phyloP scores from a whole-genome alignment of 305 asterid genomes.

The Fraxinus albicans region DNA sequence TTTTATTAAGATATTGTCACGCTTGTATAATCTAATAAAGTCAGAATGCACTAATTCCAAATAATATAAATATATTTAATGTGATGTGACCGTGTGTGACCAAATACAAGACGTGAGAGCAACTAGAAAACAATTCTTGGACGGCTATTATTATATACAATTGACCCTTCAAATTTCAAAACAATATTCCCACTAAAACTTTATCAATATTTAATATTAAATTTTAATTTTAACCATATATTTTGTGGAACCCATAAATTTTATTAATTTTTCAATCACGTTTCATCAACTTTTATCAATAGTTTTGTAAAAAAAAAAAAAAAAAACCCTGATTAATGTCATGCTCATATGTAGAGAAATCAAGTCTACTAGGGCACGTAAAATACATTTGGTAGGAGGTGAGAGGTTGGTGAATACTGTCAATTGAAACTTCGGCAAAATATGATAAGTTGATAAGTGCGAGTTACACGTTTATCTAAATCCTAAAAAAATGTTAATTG shows the following conservation, averaged over 20 bases:
- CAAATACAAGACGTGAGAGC: not conserved
- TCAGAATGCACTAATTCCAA: not conserved
- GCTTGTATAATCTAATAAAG: not conserved
- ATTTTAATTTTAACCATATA: too few species aligned
- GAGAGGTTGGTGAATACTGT: too few species aligned
- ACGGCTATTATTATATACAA: not conserved
- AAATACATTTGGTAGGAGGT: too few species aligned
- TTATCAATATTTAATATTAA: too few species aligned
- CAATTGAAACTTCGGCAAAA: too few species aligned
- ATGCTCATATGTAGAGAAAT: not conserved
- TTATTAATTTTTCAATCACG: not conserved
- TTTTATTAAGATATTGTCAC: not conserved
- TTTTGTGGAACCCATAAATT: not conserved
- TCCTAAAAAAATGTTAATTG: too few species aligned
- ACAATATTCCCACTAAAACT: too few species aligned
- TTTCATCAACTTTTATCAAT: too few species aligned
- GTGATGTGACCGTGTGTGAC: not conserved
- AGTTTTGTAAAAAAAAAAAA: not conserved
- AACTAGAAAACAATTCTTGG: not conserved
- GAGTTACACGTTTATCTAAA: too few species aligned
- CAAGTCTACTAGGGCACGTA: not conserved
- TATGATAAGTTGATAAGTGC: too few species aligned
- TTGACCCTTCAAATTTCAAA: not conserved
- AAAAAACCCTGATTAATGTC: not conserved
- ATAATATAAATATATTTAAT: too few species aligned